Conservation (phyloP, 2,329 filamentous ascomycete genomes). For the Zasmidium cellare region DNA sequence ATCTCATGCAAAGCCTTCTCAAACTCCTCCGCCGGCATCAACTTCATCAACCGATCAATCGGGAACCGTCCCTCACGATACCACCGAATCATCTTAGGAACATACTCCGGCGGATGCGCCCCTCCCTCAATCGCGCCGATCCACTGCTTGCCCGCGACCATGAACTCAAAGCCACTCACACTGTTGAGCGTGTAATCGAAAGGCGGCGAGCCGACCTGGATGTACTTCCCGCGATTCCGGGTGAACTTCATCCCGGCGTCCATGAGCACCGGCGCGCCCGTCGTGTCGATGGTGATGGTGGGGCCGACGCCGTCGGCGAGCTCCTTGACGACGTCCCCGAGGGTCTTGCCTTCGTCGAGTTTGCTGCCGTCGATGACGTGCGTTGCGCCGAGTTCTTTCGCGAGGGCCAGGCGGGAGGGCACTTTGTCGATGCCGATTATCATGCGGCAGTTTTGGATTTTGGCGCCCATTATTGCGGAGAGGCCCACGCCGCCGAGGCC, state of each 20-base stretch:
- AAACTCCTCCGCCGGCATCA: constrained; percentile 45
- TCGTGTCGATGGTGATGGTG: constrained; percentile 53
- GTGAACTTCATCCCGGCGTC: constrained; percentile 45
- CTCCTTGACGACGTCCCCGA: constrained; percentile 39
- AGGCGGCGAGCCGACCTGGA: constrained; percentile 53
- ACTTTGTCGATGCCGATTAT: constrained; percentile 47
- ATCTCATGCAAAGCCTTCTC: constrained; percentile 45
- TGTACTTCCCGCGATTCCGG: constrained; percentile 48
- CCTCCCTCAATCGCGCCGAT: constrained; percentile 52
- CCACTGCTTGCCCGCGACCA: constrained; percentile 50
- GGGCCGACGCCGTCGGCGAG: constrained; percentile 42
- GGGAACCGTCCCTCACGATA: constrained; percentile 50
- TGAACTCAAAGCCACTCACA: constrained; percentile 47
- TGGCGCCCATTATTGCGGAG: constrained; percentile 50
- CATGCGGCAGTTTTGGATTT: constrained; percentile 40
- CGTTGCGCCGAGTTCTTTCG: constrained; percentile 43
- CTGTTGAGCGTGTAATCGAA: constrained; percentile 42
- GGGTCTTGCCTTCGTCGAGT: constrained; percentile 32
- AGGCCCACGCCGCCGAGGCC: constrained; percentile 51
- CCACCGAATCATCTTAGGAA: constrained; percentile 53
- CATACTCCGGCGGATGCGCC: constrained; percentile 42
- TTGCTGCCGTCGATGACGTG: constrained; percentile 39
- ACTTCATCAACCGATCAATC: constrained; percentile 47
- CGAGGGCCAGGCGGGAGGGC: constrained; percentile 37
- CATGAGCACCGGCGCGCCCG: constrained; percentile 46